phyloP scores from a whole-genome alignment of 371 early-diverging fungal species.

The Homolaphlyctis polyrhiza region DNA sequence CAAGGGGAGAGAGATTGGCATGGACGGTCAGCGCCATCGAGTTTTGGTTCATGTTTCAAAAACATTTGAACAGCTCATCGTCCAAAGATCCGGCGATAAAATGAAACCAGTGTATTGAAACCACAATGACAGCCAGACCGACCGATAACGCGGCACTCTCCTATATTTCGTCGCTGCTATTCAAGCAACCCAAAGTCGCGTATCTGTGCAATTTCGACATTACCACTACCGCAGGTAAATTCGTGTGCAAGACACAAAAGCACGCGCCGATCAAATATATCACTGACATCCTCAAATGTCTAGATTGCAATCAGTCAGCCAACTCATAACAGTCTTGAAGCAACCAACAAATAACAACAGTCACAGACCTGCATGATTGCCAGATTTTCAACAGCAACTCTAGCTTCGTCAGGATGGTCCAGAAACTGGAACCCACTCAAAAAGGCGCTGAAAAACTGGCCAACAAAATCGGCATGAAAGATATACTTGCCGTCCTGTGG shows the following conservation, averaged over 20 bases:
- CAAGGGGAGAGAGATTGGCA: too few species aligned
- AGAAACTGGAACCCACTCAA: slow-evolving; percentile 14
- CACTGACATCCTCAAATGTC: neutral
- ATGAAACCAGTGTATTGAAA: too few species aligned
- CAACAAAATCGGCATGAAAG: slow-evolving; percentile 19
- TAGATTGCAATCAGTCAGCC: neutral
- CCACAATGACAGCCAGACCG: too few species aligned
- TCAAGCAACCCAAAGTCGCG: too few species aligned
- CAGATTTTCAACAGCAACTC: slow-evolving; percentile 15
- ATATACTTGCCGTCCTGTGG: neutral
- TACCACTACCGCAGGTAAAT: neutral
- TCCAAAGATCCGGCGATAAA: too few species aligned
- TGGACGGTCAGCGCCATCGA: too few species aligned
- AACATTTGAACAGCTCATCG: too few species aligned
- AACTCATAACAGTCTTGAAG: neutral
- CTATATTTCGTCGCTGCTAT: too few species aligned
- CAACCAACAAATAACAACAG: neutral
- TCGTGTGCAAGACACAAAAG: slow-evolving; percentile 1
- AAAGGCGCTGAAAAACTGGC: slow-evolving; percentile 15
- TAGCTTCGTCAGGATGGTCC: slow-evolving; percentile 8
- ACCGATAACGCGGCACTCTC: too few species aligned
- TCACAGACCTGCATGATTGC: slow-evolving; percentile 18
- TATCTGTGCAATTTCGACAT: neutral
- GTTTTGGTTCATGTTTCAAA: too few species aligned
- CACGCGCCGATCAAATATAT: neutral